Conservation (phyloP, 768 basidiomycete species). For the Boletus pseudo-olivaceus region DNA sequence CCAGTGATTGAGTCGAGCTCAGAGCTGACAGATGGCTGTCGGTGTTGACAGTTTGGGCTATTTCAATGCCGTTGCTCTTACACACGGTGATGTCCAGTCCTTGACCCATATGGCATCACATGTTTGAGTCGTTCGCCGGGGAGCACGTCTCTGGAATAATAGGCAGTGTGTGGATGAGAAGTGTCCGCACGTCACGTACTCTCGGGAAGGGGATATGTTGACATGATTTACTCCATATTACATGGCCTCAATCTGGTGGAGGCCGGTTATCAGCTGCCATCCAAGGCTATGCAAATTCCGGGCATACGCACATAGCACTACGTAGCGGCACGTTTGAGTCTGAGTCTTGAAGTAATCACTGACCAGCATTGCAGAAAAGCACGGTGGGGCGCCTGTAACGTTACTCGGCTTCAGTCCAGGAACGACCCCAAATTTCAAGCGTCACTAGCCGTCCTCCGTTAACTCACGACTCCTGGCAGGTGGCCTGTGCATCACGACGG, state of each 20-base stretch:
- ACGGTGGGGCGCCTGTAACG: not conserved
- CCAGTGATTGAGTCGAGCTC: not conserved
- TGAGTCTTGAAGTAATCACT: not conserved
- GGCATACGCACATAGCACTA: too few relatives aligned
- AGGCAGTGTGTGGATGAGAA: too few relatives aligned
- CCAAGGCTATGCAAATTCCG: too few relatives aligned
- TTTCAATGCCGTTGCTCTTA: not conserved
- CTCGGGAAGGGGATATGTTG: not conserved
- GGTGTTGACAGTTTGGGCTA: not conserved
- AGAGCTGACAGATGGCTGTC: too few relatives aligned
- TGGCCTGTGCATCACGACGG: not conserved
- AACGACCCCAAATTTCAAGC: not conserved
- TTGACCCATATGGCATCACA: too few relatives aligned
- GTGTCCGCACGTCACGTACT: too few relatives aligned
- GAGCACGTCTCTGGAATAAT: not conserved
- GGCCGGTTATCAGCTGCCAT: not conserved
- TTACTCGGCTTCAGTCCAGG: too few relatives aligned
- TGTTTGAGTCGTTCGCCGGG: not conserved
- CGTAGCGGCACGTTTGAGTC: not conserved
- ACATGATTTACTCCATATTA: not conserved
- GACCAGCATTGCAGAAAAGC: not conserved
- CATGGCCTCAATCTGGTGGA: not conserved
- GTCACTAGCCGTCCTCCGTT: not conserved
- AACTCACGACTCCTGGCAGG: too few relatives aligned
- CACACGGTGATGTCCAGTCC: too few relatives aligned